Base-by-base conservation (phyloP, 495 filamentous ascomycete species). In the Xylaria castorea region DNA sequence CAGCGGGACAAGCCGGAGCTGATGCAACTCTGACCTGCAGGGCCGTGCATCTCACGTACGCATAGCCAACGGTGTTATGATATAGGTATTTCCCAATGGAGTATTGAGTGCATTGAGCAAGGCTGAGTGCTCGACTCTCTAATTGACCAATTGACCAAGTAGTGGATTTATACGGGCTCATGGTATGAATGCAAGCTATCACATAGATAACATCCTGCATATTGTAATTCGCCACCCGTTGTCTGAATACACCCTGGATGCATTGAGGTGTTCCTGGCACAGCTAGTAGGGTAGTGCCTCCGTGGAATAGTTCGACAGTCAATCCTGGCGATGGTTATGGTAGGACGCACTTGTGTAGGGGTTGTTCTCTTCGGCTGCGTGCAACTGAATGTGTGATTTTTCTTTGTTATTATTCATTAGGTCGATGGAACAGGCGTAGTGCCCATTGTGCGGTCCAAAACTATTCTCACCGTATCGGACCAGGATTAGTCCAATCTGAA, bases 1-100 rank as follows among this genome's bases (percentile, higher is more conserved):
- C 58, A 63, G 68, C 57, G 32, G 44, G 58, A 53, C 48, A 53
- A 22, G 68, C 40, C 58, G 60, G 57, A 46, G 58, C 44, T 63
- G 68, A 70, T 70, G 58, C 68, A 50, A 50, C 68, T 70, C 44
- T 51, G 68, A 70, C 62, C 68, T 70, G 68, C 68, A 60, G 68
- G 68, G 12, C 36, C 58, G 58, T 44, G 22, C 68, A 63, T 63
- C 42, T 70, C 58, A 48, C 57, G 68, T 53, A 63, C 8, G n/a
- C 22, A 61, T 61, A 61, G 27, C 66, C 66, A 69, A 69, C 53
- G 27, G 57, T 66, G 34, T 40, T 38, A 40, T 25, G 16, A 62
- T 62, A 20, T 12, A n/a, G n/a, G n/a, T n/a, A 27, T 66, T 38
- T 27, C 46, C 50, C 34, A 25, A 44, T 62, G 42, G 40, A 50